Conservation (phyloP, 1,284 basidiomycete genomes). For the Papiliotrema flavescens region DNA sequence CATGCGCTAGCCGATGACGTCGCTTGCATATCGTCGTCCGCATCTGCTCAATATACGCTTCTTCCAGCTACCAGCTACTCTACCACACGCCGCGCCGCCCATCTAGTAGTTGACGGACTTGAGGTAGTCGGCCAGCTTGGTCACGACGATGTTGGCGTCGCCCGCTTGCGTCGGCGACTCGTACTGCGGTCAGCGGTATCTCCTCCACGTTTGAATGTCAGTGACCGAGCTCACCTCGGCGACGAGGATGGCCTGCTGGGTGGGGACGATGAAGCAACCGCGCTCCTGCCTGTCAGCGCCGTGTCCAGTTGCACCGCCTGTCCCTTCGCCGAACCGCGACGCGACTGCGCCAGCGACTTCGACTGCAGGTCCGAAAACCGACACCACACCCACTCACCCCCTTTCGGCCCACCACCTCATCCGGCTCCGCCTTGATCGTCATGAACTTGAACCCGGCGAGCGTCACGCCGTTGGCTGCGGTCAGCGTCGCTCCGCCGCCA, state of each 20-base stretch:
- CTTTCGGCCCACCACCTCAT: conserved; percentile 78
- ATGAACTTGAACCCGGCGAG: conserved; percentile 79
- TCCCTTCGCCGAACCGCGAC: too few relatives aligned
- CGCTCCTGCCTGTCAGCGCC: conserved; percentile 57
- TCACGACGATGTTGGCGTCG: conserved; percentile 70
- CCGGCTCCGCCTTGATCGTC: conserved; percentile 58
- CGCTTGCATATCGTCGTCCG: not conserved
- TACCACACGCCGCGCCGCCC: not conserved
- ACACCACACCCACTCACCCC: conserved; percentile 55
- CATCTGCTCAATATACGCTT: not conserved
- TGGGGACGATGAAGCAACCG: conserved; percentile 80
- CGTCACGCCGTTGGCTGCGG: conserved; percentile 60
- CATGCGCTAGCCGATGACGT: too few relatives aligned
- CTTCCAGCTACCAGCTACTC: not conserved
- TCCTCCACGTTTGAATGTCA: too few relatives aligned
- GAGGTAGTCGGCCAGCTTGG: conserved; percentile 76
- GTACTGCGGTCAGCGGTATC: conserved; percentile 52
- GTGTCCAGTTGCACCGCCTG: too few relatives aligned
- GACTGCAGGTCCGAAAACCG: too few relatives aligned
- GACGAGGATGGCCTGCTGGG: conserved; percentile 81
- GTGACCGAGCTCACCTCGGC: conserved; percentile 53
- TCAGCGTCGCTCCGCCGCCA: too few relatives aligned
- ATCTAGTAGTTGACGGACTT: conserved; percentile 55
- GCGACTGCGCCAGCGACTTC: too few relatives aligned
- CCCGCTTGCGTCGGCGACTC: conserved; percentile 59